Conservation (phyloP, 331 rosid genomes). For the Malus hybrid region DNA sequence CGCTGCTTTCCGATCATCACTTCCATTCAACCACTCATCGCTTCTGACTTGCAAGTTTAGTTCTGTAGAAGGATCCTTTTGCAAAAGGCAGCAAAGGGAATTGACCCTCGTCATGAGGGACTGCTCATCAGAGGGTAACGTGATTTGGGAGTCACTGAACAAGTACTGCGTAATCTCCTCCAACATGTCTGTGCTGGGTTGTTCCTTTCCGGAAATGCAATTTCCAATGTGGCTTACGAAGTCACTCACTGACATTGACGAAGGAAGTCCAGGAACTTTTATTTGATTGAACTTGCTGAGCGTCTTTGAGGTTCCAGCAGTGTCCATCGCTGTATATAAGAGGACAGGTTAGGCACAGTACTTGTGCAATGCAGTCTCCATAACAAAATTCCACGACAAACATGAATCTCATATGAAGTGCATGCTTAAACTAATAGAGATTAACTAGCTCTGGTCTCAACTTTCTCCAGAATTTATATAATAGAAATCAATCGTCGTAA, state of each 20-base stretch:
- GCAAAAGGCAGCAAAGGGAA: conserved; percentile 66
- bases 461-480: too few relatives aligned
- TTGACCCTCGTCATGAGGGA: conserved; percentile 65
- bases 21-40: background rate
- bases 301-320: conserved; percentile 33
- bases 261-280: conserved; percentile 55
- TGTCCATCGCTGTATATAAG: conserved; percentile 28
- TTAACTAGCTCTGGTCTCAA: too few relatives aligned
- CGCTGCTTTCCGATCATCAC: conserved; percentile 16
- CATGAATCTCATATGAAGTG: background rate
- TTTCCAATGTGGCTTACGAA: conserved; percentile 51
- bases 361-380: background rate
- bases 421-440: background rate
- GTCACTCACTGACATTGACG: conserved; percentile 71
- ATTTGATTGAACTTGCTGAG: conserved; percentile 47
- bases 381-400: background rate
- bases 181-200: conserved; percentile 33
- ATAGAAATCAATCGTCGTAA: too few relatives aligned
- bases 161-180: conserved; percentile 64
- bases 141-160: conserved; percentile 42
- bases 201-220: conserved; percentile 45
- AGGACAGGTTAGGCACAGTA: background rate
- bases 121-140: conserved; percentile 47
- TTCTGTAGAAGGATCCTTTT: conserved; percentile 45
- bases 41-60: conserved; percentile 18